A percentile compares a stretch with the other conserved stretches of the same genome.
Evolutionary conservation across 495 filamentous ascomycete species (phyloP).

Genomic region (Cercophora sp.): DNA sequence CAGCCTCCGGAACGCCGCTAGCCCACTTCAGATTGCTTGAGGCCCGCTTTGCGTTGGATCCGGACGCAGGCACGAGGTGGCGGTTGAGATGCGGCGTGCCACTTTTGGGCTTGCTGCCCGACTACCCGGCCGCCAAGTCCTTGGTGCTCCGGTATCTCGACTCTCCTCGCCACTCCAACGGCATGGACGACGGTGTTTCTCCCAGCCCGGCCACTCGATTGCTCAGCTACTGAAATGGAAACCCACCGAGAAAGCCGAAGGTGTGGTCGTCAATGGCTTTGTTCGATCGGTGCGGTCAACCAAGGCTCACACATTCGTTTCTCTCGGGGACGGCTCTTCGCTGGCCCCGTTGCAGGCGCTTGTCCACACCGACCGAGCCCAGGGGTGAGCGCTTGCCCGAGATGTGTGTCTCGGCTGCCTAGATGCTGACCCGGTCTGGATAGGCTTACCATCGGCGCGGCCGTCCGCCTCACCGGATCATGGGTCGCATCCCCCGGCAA

Average conservation of each 20-base stretch:
- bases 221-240: constrained; percentile 31
- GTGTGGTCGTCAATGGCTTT: constrained; percentile 65
- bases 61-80: too few relatives aligned
- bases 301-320: constrained; percentile 76
- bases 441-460: constrained; percentile 76
- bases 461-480: constrained; percentile 71
- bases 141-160: not conserved
- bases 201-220: constrained; percentile 21
- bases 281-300: constrained; percentile 82
- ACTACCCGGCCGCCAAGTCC: not conserved
- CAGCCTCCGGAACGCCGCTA: too few relatives aligned
- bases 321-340: constrained; percentile 85
- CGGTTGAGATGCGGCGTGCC: not conserved
- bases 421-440: constrained; percentile 26
- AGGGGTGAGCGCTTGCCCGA: constrained; percentile 58
- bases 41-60: too few relatives aligned
- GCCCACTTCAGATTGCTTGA: too few relatives aligned
- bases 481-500: constrained; percentile 73
- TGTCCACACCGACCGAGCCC: constrained; percentile 66
- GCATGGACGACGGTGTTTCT: constrained; percentile 17
- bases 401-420: constrained; percentile 22
- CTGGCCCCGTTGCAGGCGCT: constrained; percentile 76
- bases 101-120: not conserved
- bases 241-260: constrained; percentile 18
- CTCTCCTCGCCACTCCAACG: not conserved